phyloP scores from a whole-genome alignment of 768 basidiomycete genomes.

The Termitomyces sp. region DNA sequence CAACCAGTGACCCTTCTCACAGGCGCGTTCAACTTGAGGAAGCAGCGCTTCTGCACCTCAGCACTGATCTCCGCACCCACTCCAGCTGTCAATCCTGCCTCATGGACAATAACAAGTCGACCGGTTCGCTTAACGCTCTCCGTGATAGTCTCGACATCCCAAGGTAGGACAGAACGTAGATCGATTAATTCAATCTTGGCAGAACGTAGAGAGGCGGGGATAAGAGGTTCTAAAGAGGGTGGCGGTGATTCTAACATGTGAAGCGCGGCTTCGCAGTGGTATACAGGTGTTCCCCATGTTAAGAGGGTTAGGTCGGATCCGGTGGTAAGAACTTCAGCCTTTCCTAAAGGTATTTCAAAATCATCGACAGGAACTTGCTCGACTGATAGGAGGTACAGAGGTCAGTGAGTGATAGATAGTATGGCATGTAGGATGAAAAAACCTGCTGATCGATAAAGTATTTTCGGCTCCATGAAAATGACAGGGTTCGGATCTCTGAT shows the following conservation, averaged over 20 bases:
- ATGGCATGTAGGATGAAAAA: background rate
- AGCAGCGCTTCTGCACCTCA: constrained; percentile 84
- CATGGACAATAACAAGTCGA: constrained; percentile 85
- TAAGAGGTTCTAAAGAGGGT: constrained; percentile 52
- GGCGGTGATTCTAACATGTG: constrained; percentile 70
- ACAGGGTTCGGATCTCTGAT: constrained; percentile 94
- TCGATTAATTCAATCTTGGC: constrained; percentile 89
- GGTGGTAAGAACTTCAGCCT: constrained; percentile 69
- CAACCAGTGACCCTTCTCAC: constrained; percentile 86
- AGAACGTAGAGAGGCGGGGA: constrained; percentile 61
- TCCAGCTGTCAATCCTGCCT: constrained; percentile 84
- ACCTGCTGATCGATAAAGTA: constrained; percentile 89
- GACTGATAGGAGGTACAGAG: constrained; percentile 36
- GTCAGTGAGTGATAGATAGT: constrained; percentile 1
- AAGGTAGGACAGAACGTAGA: constrained; percentile 83
- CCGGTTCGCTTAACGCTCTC: constrained; percentile 86
- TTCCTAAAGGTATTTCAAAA: constrained; percentile 77
- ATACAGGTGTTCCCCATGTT: constrained; percentile 92
- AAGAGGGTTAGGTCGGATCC: constrained; percentile 88
- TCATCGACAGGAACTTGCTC: constrained; percentile 93
- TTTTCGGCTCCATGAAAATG: constrained; percentile 93
- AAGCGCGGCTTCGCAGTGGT: constrained; percentile 84
- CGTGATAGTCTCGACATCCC: constrained; percentile 78
- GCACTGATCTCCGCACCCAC: constrained; percentile 92
- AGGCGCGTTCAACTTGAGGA: constrained; percentile 85